Evolutionary conservation across 2,329 filamentous ascomycete genomes (phyloP).

Genomic region (Ophiocordyceps camponoti-saundersi): DNA sequence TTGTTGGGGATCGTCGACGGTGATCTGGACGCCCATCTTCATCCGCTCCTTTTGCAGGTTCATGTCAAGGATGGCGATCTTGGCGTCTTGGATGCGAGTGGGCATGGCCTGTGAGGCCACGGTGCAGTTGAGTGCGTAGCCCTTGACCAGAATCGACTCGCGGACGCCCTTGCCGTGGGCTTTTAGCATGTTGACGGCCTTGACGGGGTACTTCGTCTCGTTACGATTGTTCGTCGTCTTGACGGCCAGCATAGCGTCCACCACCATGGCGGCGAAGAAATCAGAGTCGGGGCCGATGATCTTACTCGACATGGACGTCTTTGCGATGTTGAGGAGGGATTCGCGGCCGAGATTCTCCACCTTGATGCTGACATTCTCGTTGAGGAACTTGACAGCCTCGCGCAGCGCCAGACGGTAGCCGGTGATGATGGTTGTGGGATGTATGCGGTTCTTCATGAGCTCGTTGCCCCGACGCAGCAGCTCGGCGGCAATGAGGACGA

Average conservation of each 20-base stretch:
- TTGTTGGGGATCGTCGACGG: conserved; percentile 91
- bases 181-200: conserved; percentile 97
- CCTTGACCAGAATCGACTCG: conserved; percentile 84
- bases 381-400: conserved; percentile 97
- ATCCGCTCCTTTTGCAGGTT: conserved; percentile 98
- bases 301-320: conserved; percentile 98
- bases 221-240: conserved; percentile 82
- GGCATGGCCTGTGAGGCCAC: conserved; percentile 97
- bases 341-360: conserved; percentile 84
- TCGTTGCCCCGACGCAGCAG: conserved; percentile 88
- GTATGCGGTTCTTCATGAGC: conserved; percentile 98
- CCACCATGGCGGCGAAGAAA: conserved; percentile 94
- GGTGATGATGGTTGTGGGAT: conserved; percentile 97
- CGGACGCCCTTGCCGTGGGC: conserved; percentile 85
- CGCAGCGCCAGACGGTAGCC: conserved; percentile 89
- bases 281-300: conserved; percentile 92
- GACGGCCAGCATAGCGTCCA: conserved; percentile 89
- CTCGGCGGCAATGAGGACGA: conserved; percentile 93
- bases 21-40: conserved; percentile 98
- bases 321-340: conserved; percentile 84
- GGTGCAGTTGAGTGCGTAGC: conserved; percentile 96
- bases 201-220: conserved; percentile 94
- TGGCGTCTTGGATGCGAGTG: conserved; percentile 79
- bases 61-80: conserved; percentile 94
- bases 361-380: conserved; percentile 92